Percentiles rank a stretch among this genome's conserved stretches.
phyloP scores from a whole-genome alignment of 805 yeast genomes.

The Lipomyces sp. region DNA sequence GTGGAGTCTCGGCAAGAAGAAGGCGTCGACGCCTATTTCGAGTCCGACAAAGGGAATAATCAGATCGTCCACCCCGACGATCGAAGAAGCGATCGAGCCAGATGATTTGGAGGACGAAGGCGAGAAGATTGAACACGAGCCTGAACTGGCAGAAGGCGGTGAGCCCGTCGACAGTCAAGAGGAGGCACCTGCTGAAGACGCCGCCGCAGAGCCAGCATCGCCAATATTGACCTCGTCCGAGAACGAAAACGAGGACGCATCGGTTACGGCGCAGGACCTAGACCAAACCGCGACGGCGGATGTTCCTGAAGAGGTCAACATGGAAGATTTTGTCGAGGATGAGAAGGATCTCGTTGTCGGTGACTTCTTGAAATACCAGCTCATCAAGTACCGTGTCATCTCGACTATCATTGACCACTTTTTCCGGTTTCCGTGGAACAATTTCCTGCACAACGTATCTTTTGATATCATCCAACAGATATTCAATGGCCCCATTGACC shows the following conservation, averaged over 20 bases:
- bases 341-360: conserved; percentile 63
- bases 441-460: conserved; percentile 93
- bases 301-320: conserved; percentile 26
- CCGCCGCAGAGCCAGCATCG: neutral
- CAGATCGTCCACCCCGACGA: conserved; percentile 8
- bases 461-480: conserved; percentile 95
- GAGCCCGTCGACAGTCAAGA: conserved; percentile 2
- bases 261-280: neutral
- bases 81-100: conserved; percentile 13
- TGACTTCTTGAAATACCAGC: conserved; percentile 76
- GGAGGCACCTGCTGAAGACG: conserved; percentile 4
- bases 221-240: neutral
- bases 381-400: conserved; percentile 53
- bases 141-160: neutral
- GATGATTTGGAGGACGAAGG: conserved; percentile 15
- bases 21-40: conserved; percentile 4
- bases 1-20: conserved; percentile 26
- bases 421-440: conserved; percentile 91
- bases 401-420: conserved; percentile 49
- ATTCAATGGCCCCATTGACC: conserved; percentile 79
- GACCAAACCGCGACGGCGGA: neutral
- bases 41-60: conserved; percentile 14
- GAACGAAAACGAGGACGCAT: neutral
- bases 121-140: conserved; percentile 11
- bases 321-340: conserved; percentile 8